Evolutionary conservation across 495 filamentous ascomycete species (phyloP), one percentile per base, ranked within the genome.

Genomic region (Lepidopterella palustris): DNA sequence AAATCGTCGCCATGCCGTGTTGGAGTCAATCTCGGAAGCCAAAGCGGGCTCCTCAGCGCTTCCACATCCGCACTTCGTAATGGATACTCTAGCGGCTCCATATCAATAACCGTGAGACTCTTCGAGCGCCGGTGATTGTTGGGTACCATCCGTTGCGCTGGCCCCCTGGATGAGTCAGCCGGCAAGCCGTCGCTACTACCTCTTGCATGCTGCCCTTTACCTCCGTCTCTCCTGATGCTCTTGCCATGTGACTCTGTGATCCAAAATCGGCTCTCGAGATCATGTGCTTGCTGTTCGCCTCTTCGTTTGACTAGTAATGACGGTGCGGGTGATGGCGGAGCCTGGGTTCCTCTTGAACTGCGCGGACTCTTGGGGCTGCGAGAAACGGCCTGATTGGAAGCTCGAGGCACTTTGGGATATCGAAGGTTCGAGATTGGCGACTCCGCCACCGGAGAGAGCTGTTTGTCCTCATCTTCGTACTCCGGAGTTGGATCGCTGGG

Each of bases 371-470:
- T 50, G 18, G 69, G 73, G 24, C 63, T 68, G 2, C 72, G 65
- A 11, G 73, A 68, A 0, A 76, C 69, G 2, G 64, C 39, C 53
- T 74, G 71, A 45, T 73, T 74, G 0, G 69, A 71, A 23, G 71
- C 67, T 13, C 73, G 55, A 1, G 73, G 73, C 15, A 76, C 60
- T 52, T 73, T 73, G 26, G 73, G 73, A 54, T 76, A 76, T 27
- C 68, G 53, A 4, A 76, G 61, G 9, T 60, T 59, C 4, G 72
- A 71, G 21, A 76, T 72, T 0, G 73, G 73, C 28, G 69, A 72
- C 24, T 70, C 66, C 15, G 58, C 61, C n/a, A 73, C 71, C 1
- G 73, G 71, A 13, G 72, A 73, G 6, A 67, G 58, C 27, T 70
- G 65, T 55, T 65, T 73, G 18, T 68, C 63, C n/a, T 62, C 60